Conservation (phyloP, 495 filamentous ascomycete species). For the Xylaria nigripes region DNA sequence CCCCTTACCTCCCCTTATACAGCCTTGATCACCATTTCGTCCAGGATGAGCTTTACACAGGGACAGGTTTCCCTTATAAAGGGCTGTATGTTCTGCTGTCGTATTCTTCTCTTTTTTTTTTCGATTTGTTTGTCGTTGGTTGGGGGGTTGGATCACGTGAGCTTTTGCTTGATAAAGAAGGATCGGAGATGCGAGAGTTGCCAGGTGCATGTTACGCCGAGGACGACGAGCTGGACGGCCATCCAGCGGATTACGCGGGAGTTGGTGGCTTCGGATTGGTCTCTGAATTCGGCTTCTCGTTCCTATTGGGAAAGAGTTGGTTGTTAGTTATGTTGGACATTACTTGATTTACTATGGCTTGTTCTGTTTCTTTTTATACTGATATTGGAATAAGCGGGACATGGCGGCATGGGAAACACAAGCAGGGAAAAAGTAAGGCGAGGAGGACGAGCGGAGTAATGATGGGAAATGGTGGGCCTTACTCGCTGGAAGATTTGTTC, state of each 20-base stretch:
- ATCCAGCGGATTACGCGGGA: constrained; percentile 90
- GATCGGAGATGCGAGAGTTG: constrained; percentile 88
- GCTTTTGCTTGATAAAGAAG: constrained; percentile 99
- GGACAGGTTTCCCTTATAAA: no score
- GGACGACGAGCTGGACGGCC: constrained; percentile 76
- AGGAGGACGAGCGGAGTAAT: not conserved
- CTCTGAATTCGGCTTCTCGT: constrained; percentile 94
- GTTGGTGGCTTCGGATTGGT: constrained; percentile 93
- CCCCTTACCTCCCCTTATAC: not conserved
- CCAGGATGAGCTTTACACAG: no score
- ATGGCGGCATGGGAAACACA: not conserved
- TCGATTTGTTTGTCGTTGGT: not conserved
- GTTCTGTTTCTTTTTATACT: not conserved
- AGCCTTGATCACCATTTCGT: not conserved
- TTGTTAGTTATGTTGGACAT: constrained; percentile 6
- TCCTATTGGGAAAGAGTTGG: constrained; percentile 52
- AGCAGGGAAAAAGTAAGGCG: not conserved
- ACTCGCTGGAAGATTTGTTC: constrained; percentile 97
- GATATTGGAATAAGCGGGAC: not conserved
- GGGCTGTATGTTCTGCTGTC: not conserved
- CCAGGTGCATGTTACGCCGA: constrained; percentile 91
- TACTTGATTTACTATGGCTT: not conserved
- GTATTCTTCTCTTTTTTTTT: not conserved
- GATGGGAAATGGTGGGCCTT: constrained; percentile 29
- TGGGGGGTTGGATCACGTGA: constrained; percentile 51